Conservation (phyloP, 805 yeast genomes). For the Starmerella stigmatis region DNA sequence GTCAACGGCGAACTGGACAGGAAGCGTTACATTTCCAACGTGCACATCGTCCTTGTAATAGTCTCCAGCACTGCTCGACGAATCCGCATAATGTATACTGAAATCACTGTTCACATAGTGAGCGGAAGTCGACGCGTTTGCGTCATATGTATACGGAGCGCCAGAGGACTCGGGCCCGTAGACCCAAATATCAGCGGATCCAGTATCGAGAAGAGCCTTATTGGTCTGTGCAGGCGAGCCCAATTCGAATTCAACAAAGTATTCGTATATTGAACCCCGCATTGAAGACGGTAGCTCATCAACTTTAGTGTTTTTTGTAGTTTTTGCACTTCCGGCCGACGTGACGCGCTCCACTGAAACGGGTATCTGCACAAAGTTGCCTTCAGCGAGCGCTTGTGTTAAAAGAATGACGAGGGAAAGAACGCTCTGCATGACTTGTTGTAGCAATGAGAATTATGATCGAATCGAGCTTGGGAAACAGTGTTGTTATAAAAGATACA, state of each 20-base stretch:
- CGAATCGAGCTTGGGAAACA: too few species aligned
- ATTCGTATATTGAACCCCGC: conserved; percentile 7
- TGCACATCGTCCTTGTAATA: not conserved
- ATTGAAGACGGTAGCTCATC: not conserved
- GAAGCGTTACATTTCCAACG: not conserved
- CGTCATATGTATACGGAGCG: conserved; percentile 22
- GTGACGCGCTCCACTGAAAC: conserved; percentile 3
- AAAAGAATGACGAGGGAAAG: not conserved
- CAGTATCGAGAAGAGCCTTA: conserved; percentile 46
- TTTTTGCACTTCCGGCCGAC: not conserved
- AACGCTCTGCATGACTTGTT: not conserved
- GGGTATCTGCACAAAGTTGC: not conserved
- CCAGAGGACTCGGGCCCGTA: conserved; percentile 26
- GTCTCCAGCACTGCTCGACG: conserved; percentile 1
- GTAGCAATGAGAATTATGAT: too few species aligned
- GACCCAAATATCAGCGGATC: conserved; percentile 63
- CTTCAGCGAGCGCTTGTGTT: not conserved
- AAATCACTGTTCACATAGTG: conserved; percentile 6
- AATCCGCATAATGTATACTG: conserved; percentile 2
- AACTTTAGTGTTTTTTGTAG: not conserved
- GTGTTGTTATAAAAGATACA: too few species aligned
- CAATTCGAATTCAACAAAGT: conserved; percentile 22
- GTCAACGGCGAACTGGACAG: not conserved
- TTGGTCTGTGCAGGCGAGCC: conserved; percentile 43
- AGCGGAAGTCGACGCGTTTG: conserved; percentile 21